Evolutionary conservation across 202 grass and related monocot species (phyloP), one percentile per base, ranked within the genome.

Genomic region (Panicum hallii): DNA sequence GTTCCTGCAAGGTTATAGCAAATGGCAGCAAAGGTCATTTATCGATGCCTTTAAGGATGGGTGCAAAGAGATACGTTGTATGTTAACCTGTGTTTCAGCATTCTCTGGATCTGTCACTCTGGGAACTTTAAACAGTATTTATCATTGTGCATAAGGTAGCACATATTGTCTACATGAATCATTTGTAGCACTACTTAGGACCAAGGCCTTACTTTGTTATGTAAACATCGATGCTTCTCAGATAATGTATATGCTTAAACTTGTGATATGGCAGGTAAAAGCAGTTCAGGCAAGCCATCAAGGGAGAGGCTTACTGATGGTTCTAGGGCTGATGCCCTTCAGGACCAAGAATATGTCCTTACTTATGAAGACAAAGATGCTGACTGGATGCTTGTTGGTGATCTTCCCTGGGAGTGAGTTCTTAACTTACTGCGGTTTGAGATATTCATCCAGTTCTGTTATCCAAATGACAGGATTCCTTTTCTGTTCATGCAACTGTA

Each of bases 351-450:
- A 44, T 92, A 92, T 79, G 92, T 90, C 56, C 87, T 94, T 64
- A 94, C 92, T 9, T 94, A 90, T 32, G 92, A 94, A 86, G 92
- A 92, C 79, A 92, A 88, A 40, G 92, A 94, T 86, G 92, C 82
- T 66, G 92, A 94, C 46, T 94, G 92, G 92, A 94, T 94, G 92
- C 92, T 94, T 2, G 90, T 94, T 55, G 93, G 93, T 36, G 90
- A 94, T 88, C 90, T 94, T 63, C 93, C 93, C n/a, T 94, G 93
- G 93, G 70, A 88, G 93, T 94, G 72, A 94, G 90, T 90, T 83
- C 55, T 47, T 55, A 75, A 76, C 48, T 76, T 64, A 42, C 0
- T 84, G 6, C 20, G 0, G 53, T 66, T 70, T 75, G 15, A 55
- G 26, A 55, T 16, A 82, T 78, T 32, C 34, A 63, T 79, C 46